Conservation (phyloP, 169 alveolate genomes). For the Eimeria tenella region DNA sequence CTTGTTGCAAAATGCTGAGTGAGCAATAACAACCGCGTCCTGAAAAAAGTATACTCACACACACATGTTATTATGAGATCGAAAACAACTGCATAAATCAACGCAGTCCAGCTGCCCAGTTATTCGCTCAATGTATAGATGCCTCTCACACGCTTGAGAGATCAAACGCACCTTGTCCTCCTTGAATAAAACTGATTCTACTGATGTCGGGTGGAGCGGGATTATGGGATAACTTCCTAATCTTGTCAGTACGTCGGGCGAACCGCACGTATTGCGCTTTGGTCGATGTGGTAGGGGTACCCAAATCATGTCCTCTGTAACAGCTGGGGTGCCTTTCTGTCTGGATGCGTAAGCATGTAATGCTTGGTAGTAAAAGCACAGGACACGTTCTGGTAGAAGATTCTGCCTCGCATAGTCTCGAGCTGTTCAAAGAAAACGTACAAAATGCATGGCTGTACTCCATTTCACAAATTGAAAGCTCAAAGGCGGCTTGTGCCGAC, state of each 20-base stretch:
- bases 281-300: constrained; percentile 63
- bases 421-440: constrained; percentile 45
- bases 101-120: too few relatives aligned
- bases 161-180: constrained; percentile 48
- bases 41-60: not conserved
- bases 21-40: constrained; percentile 65
- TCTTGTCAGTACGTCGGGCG: constrained; percentile 19
- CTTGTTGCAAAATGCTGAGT: constrained; percentile 76
- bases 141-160: not conserved
- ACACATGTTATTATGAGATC: too few relatives aligned
- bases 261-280: constrained; percentile 54
- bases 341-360: constrained; percentile 63
- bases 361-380: constrained; percentile 76
- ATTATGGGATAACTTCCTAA: constrained; percentile 64
- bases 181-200: constrained; percentile 16
- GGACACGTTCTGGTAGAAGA: constrained; percentile 64
- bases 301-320: constrained; percentile 72
- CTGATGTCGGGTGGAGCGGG: constrained; percentile 53
- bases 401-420: constrained; percentile 61
- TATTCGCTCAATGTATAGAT: too few relatives aligned
- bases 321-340: constrained; percentile 58
- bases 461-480: not conserved
- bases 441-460: not conserved
- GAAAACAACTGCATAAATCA: too few relatives aligned
- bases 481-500: not conserved